Evolutionary conservation across 441 rosid genomes (phyloP).

Genomic region (Erodium texanum): DNA sequence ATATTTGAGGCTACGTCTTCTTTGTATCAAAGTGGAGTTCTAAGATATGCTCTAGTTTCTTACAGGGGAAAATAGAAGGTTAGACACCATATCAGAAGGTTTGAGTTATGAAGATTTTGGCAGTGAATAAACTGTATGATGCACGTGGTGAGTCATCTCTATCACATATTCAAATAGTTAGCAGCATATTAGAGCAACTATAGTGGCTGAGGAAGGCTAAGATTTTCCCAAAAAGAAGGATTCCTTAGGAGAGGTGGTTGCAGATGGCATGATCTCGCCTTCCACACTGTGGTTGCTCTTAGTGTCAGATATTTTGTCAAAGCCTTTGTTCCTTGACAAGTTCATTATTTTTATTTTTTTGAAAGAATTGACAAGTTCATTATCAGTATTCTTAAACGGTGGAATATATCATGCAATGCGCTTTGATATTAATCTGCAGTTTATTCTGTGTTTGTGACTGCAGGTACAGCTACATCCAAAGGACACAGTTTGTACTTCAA

Average conservation of each 20-base stretch:
- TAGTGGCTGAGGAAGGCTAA: too few relatives aligned
- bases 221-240: too few relatives aligned
- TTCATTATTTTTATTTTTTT: too few relatives aligned
- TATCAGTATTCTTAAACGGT: background rate
- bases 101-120: constrained; percentile 68
- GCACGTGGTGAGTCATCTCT: constrained; percentile 22
- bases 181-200: too few relatives aligned
- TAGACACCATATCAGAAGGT: constrained; percentile 85
- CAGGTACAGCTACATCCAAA: background rate
- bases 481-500: background rate
- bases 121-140: constrained; percentile 40
- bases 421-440: background rate
- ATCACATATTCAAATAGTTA: background rate
- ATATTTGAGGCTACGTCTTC: background rate
- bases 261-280: too few relatives aligned
- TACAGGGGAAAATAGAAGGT: constrained; percentile 62
- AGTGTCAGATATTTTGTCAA: too few relatives aligned
- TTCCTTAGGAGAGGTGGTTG: too few relatives aligned
- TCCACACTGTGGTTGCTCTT: too few relatives aligned
- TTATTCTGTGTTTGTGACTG: background rate
- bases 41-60: constrained; percentile 10
- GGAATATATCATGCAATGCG: background rate
- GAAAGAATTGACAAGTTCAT: background rate
- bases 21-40: constrained; percentile 10
- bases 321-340: too few relatives aligned